Conservation (phyloP, 2,329 filamentous ascomycete genomes). For the Cladosporium sphaerospermum region DNA sequence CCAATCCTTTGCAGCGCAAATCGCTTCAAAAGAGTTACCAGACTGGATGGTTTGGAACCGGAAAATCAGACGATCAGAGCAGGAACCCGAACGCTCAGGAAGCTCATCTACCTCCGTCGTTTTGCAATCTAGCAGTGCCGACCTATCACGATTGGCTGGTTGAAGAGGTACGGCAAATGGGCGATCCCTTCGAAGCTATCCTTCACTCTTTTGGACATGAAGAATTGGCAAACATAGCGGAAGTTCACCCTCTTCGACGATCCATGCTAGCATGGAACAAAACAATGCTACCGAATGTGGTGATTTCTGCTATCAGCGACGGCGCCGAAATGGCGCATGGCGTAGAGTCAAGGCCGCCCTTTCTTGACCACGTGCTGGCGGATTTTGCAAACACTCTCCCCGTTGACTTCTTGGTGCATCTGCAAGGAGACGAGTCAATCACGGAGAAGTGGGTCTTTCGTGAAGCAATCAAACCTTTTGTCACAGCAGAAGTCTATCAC, state of each 20-base stretch:
- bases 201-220: background rate
- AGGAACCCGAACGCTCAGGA: background rate
- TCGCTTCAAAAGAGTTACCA: background rate
- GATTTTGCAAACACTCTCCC: background rate
- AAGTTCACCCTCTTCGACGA: background rate
- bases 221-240: background rate
- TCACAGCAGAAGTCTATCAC: conserved; percentile 22
- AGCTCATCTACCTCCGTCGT: background rate
- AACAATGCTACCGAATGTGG: background rate
- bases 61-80: background rate
- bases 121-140: background rate
- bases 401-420: background rate
- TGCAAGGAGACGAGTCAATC: background rate
- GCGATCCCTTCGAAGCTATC: background rate
- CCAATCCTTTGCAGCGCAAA: background rate
- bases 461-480: conserved; percentile 21
- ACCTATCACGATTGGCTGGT: background rate
- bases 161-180: background rate
- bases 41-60: background rate
- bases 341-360: background rate
- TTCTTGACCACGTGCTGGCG: background rate
- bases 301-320: background rate
- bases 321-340: background rate
- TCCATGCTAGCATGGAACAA: background rate
- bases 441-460: conserved; percentile 23